A percentile compares a stretch with the other conserved stretches of the same genome.
phyloP scores from a whole-genome alignment of 345 rosid genomes.

The Murraya koenigii region DNA sequence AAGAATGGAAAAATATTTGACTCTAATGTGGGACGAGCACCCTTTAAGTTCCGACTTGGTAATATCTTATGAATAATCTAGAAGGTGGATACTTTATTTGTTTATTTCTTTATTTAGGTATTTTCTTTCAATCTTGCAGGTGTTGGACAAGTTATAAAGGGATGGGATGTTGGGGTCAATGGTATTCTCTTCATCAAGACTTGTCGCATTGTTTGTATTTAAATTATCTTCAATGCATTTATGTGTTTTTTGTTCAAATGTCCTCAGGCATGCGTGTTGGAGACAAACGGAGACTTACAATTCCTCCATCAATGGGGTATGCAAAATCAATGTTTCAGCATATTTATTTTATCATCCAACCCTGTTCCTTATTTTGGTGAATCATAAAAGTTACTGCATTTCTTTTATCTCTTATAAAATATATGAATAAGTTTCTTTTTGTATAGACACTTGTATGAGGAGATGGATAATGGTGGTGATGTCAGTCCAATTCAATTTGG shows the following conservation, averaged over 20 bases:
- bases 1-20: slow-evolving; percentile 84
- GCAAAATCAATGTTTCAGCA: neutral
- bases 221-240: neutral
- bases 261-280: slow-evolving; percentile 68
- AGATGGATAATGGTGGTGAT: too few relatives aligned
- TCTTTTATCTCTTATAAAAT: too few relatives aligned
- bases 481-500: too few relatives aligned
- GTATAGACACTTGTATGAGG: too few relatives aligned
- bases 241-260: neutral
- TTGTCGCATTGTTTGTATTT: neutral
- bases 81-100: neutral
- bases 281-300: slow-evolving; percentile 64
- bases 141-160: slow-evolving; percentile 86
- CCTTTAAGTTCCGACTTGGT: slow-evolving; percentile 90
- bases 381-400: neutral
- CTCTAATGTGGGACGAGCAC: slow-evolving; percentile 73
- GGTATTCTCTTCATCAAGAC: slow-evolving; percentile 39
- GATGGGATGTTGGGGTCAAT: slow-evolving; percentile 96
- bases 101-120: neutral
- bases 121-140: slow-evolving; percentile 45
- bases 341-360: neutral
- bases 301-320: slow-evolving; percentile 78
- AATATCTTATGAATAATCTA: slow-evolving; percentile 4
- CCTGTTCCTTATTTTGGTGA: neutral
- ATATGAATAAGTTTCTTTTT: too few relatives aligned